These are phyloP conservation scores for Pholiota conissans DNA, from an alignment of 768 basidiomycete genomes.

Conservation along the genomic window DNA sequence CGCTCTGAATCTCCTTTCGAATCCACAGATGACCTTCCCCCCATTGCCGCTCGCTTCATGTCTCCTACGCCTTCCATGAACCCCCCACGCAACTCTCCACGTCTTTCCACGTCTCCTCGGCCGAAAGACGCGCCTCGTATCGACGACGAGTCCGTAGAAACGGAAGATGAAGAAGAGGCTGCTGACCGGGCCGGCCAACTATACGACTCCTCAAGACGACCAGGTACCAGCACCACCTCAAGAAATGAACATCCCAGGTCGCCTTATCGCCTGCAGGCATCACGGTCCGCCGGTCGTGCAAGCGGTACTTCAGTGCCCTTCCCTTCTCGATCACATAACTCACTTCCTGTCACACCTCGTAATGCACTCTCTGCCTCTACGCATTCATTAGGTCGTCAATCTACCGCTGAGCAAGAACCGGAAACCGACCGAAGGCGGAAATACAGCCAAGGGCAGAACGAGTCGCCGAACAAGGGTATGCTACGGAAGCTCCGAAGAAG, in stretches of 20 bases:
- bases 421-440: constrained; percentile 45
- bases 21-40: constrained; percentile 72
- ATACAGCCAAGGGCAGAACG: constrained; percentile 44
- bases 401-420: constrained; percentile 45
- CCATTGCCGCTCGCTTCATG: constrained; percentile 92
- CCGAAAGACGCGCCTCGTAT: constrained; percentile 63
- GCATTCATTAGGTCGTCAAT: constrained; percentile 74
- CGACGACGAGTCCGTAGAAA: constrained; percentile 68
- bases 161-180: constrained; percentile 71
- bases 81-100: constrained; percentile 26
- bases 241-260: constrained; percentile 76
- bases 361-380: constrained; percentile 62
- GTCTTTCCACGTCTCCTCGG: constrained; percentile 35
- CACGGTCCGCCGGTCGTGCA: constrained; percentile 39
- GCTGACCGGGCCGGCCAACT: constrained; percentile 52
- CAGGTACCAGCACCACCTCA: constrained; percentile 28
- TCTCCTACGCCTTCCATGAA: constrained; percentile 59
- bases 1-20: constrained; percentile 69
- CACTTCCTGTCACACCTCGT: constrained; percentile 67
- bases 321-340: constrained; percentile 78
- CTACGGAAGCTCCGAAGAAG: constrained; percentile 73
- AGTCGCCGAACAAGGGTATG: constrained; percentile 46
- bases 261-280: constrained; percentile 61
- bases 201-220: constrained; percentile 33
- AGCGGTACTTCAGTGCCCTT: constrained; percentile 62